A percentile compares a stretch with the other conserved stretches of the same genome.
Conservation (phyloP, 306 rosid species). For the Inga leiocalycina region DNA sequence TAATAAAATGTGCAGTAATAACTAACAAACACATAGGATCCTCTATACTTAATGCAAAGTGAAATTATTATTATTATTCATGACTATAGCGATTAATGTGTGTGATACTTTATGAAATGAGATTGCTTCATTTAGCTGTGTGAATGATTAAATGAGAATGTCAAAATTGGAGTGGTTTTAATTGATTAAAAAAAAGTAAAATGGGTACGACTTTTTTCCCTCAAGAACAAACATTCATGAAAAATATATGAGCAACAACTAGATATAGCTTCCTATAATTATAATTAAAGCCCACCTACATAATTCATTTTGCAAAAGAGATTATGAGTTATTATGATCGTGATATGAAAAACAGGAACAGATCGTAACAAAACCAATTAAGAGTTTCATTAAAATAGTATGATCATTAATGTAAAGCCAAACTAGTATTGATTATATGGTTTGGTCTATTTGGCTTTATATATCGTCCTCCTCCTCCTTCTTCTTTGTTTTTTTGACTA, state of each 20-base stretch:
- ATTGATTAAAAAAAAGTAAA: neutral
- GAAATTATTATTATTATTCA: constrained; percentile 9
- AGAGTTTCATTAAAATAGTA: constrained; percentile 36
- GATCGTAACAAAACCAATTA: constrained; percentile 22
- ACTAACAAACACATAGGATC: constrained; percentile 11
- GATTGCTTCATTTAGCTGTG: constrained; percentile 31
- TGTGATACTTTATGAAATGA: constrained; percentile 16
- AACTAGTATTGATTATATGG: constrained; percentile 6
- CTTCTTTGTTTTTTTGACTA: neutral
- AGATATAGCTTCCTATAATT: constrained; percentile 13
- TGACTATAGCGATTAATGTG: neutral
- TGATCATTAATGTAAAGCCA: constrained; percentile 24
- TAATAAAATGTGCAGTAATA: neutral
- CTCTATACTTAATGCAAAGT: constrained; percentile 6
- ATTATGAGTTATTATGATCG: neutral
- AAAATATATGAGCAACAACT: constrained; percentile 10
- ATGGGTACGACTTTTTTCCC: neutral
- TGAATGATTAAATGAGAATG: constrained; percentile 20
- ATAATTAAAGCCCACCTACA: constrained; percentile 25
- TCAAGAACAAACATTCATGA: constrained; percentile 23
- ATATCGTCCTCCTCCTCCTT: neutral
- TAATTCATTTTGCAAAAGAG: constrained; percentile 17
- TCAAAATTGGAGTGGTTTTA: constrained; percentile 1
- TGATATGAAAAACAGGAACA: neutral
- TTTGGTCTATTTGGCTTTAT: constrained; percentile 32